Conservation (phyloP, 2,329 filamentous ascomycete genomes). For the Fusarium circinatum region DNA sequence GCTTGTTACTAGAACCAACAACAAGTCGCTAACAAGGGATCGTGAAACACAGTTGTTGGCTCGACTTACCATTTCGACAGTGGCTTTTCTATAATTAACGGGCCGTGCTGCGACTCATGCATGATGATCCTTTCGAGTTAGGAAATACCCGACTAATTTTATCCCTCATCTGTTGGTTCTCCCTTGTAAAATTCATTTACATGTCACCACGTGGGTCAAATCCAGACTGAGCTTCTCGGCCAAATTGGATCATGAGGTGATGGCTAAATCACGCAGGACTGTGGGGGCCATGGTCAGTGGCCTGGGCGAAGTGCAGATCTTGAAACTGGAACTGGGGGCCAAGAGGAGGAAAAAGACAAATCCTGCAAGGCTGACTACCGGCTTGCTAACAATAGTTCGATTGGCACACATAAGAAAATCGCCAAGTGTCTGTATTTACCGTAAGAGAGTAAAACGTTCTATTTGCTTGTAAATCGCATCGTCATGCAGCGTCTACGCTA, state of each 20-base stretch:
- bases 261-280: not conserved
- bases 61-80: not conserved
- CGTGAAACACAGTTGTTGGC: not conserved
- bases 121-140: not conserved
- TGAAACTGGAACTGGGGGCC: not conserved
- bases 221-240: not conserved
- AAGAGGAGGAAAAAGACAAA: not conserved
- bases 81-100: not conserved
- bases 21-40: not conserved
- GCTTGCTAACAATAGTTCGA: not conserved
- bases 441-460: not conserved
- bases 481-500: not conserved
- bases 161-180: not conserved
- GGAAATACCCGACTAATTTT: not conserved
- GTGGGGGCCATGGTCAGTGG: not conserved
- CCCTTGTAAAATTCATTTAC: not conserved
- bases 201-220: not conserved
- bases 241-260: not conserved
- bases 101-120: not conserved
- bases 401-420: not conserved
- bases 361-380: not conserved
- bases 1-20: not conserved
- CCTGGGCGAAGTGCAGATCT: not conserved
- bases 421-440: not conserved
- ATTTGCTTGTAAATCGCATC: not conserved